These are phyloP conservation scores for Fibroporia radiculosa DNA, from an alignment of 768 basidiomycete genomes.

Conservation along the genomic window DNA sequence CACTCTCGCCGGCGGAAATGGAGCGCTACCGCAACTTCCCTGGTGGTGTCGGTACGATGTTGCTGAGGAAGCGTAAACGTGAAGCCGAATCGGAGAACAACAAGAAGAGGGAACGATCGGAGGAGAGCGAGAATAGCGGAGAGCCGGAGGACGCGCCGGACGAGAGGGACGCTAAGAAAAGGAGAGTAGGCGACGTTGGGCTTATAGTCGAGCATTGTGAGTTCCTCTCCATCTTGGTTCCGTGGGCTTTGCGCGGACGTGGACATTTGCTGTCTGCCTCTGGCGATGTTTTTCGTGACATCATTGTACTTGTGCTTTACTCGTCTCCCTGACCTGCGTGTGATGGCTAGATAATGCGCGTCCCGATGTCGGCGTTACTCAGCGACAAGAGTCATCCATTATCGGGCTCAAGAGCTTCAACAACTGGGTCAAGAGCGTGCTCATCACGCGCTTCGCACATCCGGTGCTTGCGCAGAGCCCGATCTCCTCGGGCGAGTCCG, in stretches of 20 bases:
- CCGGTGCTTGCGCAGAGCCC: slow-evolving; percentile 47
- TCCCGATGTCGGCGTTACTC: slow-evolving; percentile 82
- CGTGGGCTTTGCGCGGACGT: not conserved
- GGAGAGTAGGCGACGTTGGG: slow-evolving; percentile 55
- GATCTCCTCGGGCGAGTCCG: slow-evolving; percentile 12
- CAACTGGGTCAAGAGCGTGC: slow-evolving; percentile 98
- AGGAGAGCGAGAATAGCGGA: slow-evolving; percentile 9
- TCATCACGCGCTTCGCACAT: slow-evolving; percentile 86
- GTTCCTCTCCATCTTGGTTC: slow-evolving; percentile 21
- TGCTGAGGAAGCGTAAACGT: slow-evolving; percentile 49
- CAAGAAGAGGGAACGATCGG: slow-evolving; percentile 10
- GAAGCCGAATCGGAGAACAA: slow-evolving; percentile 10
- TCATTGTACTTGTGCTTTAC: not conserved
- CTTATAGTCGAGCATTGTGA: slow-evolving; percentile 74
- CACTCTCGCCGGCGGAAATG: slow-evolving; percentile 56
- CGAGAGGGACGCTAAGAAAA: slow-evolving; percentile 35
- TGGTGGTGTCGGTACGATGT: slow-evolving; percentile 45
- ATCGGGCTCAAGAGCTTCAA: slow-evolving; percentile 97
- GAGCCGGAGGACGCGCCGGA: slow-evolving; percentile 24
- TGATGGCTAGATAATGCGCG: slow-evolving; percentile 94
- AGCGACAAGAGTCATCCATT: slow-evolving; percentile 85
- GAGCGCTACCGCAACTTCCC: slow-evolving; percentile 47
- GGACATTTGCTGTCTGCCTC: not conserved
- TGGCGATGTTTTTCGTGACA: not conserved
- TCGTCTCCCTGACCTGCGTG: slow-evolving; percentile 9